Evolutionary conservation across 768 basidiomycete genomes (phyloP).

Genomic region (Mycena vitilis): DNA sequence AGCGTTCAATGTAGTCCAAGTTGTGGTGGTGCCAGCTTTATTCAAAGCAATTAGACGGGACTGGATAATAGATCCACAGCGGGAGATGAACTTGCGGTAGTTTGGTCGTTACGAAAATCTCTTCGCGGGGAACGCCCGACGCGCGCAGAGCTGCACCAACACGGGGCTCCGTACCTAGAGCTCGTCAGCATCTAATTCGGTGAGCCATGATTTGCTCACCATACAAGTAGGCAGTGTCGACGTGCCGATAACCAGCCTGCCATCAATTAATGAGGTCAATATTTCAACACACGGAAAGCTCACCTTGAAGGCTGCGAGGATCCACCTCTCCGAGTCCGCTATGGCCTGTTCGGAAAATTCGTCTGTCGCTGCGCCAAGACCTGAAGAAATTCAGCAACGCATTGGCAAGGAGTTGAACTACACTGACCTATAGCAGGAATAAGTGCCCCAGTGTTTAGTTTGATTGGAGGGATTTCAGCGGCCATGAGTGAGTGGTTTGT

Average conservation of each 20-base stretch:
- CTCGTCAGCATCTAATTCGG: neutral
- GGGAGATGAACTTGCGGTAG: constrained; percentile 45
- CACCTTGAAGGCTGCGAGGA: constrained; percentile 55
- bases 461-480: constrained; percentile 6
- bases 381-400: neutral
- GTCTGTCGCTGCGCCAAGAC: constrained; percentile 3
- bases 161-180: constrained; percentile 50
- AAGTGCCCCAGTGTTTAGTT: constrained; percentile 18
- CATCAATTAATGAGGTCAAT: neutral
- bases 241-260: constrained; percentile 55
- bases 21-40: constrained; percentile 52
- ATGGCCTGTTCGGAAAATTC: neutral
- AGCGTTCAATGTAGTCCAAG: constrained; percentile 47
- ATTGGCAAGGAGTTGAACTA: neutral
- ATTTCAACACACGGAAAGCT: neutral
- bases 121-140: constrained; percentile 60
- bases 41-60: neutral
- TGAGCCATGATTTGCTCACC: constrained; percentile 29
- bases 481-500: neutral
- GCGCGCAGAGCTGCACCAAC: constrained; percentile 59
- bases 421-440: constrained; percentile 20
- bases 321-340: constrained; percentile 43
- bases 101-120: constrained; percentile 64
- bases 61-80: constrained; percentile 53
- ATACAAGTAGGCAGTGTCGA: constrained; percentile 54